Evolutionary conservation across 805 yeast species (phyloP).

Genomic region (Scheffersomyces coipomensis): DNA sequence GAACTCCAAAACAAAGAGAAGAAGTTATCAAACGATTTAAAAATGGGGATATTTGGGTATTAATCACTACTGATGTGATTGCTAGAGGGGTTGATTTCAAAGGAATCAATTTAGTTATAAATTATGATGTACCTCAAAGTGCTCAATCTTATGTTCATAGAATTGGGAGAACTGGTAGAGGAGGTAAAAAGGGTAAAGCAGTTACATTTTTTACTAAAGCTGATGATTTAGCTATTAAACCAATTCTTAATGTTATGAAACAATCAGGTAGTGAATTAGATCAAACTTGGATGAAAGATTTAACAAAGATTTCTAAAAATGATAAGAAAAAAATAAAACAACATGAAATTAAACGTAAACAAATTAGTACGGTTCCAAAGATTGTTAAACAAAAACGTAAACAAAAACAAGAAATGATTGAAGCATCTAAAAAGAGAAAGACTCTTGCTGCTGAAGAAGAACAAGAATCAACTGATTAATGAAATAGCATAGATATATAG

Average conservation of each 20-base stretch:
- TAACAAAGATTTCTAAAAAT: constrained; percentile 61
- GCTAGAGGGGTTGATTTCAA: constrained; percentile 97
- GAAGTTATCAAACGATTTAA: constrained; percentile 80
- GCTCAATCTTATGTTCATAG: constrained; percentile 97
- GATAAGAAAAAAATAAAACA: constrained; percentile 62
- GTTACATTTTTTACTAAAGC: constrained; percentile 92
- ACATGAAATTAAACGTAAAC: constrained; percentile 60
- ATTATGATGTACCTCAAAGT: constrained; percentile 92
- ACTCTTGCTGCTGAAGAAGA: no score
- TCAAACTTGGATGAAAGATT: constrained; percentile 67
- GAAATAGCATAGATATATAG: no score
- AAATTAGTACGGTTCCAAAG: constrained; percentile 82
- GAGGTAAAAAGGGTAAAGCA: constrained; percentile 82
- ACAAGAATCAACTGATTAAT: no score
- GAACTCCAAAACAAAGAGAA: constrained; percentile 85
- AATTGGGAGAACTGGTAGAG: constrained; percentile 98
- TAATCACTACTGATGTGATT: constrained; percentile 93
- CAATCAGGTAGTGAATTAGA: constrained; percentile 71
- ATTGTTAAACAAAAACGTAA: constrained; percentile 62
- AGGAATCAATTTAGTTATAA: constrained; percentile 90
- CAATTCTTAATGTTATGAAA: constrained; percentile 91
- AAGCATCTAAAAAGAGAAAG: constrained; percentile 68
- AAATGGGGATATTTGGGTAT: constrained; percentile 91
- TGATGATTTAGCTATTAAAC: constrained; percentile 71
- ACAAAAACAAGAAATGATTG: constrained; percentile 68